A percentile compares a stretch with the other conserved stretches of the same genome.
Evolutionary conservation across 2,329 filamentous ascomycete species (phyloP).

Genomic region (Alternaria brassicae): DNA sequence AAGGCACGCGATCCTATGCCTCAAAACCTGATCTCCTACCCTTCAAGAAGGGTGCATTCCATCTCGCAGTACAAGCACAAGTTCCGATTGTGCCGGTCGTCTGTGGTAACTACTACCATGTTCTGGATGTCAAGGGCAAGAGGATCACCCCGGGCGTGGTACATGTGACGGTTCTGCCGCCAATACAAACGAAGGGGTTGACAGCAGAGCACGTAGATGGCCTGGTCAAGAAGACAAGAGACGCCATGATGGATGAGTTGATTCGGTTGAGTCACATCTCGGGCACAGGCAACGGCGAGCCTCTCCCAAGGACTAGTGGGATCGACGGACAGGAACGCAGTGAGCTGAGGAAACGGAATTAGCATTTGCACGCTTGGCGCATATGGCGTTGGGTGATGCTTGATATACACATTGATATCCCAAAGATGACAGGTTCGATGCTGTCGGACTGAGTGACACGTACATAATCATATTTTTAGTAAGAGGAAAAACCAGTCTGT

Average conservation of each 20-base stretch:
- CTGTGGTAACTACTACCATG: slow-evolving; percentile 59
- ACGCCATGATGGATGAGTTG: slow-evolving; percentile 49
- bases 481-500: background rate
- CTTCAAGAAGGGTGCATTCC: slow-evolving; percentile 99
- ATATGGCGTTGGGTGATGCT: slow-evolving; percentile 11
- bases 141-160: slow-evolving; percentile 58
- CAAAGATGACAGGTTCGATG: background rate
- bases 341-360: slow-evolving; percentile 40
- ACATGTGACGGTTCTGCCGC: slow-evolving; percentile 57
- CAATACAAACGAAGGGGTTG: slow-evolving; percentile 47
- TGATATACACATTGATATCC: slow-evolving; percentile 22
- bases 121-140: slow-evolving; percentile 56
- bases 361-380: slow-evolving; percentile 7
- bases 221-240: slow-evolving; percentile 40
- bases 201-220: slow-evolving; percentile 46
- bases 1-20: slow-evolving; percentile 91
- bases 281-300: slow-evolving; percentile 32
- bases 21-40: slow-evolving; percentile 81
- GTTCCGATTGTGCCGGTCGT: slow-evolving; percentile 88
- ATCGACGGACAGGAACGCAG: slow-evolving; percentile 20
- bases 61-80: slow-evolving; percentile 90
- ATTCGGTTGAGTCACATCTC: slow-evolving; percentile 42
- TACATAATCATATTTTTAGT: slow-evolving; percentile 10
- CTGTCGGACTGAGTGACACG: slow-evolving; percentile 5
- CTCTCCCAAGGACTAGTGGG: slow-evolving; percentile 33